Base-by-base conservation (phyloP, 345 rosid species). In the Brassica incana region DNA sequence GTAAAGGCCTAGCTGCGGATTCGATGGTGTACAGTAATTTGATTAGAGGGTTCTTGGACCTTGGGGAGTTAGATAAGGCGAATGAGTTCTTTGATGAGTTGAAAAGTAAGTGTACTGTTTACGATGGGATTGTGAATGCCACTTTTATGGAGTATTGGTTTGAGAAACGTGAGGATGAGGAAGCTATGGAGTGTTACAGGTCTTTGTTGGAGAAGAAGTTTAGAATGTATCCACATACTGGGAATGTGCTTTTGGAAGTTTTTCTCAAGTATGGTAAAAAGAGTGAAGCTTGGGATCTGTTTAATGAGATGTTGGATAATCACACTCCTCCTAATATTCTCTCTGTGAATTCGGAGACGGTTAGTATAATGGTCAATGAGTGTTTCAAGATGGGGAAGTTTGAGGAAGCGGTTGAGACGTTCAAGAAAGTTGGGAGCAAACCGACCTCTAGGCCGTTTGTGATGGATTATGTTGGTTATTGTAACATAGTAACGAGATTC, bases 121-220 rank as follows among this genome's bases (percentile, higher is more conserved):
- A 95, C 64, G 99, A 95, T 73, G 99, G 98, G 20, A 88, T 91
- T 59, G 95, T 96, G 62, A 91, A 84, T 76, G 97, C 97, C 0
- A 89, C 98, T 0, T 90, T 85, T 80, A 93, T 96, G 97, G 98
- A 96, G 54, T 91, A 94, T 87, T 95, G 95, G 93, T 95, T 95
- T 78, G 90, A 88, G 52, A 88, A 90, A 79, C 97, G 93, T 23
- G 88, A 88, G 63, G 98, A 86, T 65, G 88, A 85, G 83, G 97
- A 91, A 80, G 98, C 92, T 1, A 87, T 92, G 91, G 93, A 90
- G 77, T 87, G 91, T 2, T 95, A 91, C 59, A 87, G 75, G 87
- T 91, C 98, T 0, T 83, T 84, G 85, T 77, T 90, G 82, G 93
- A 87, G 56, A 88, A 80, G 88, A 87, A 95, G 72, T 95, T 89